Percentiles rank a stretch among this genome's conserved stretches.
phyloP scores from a whole-genome alignment of 306 rosid genomes.

The Glycine tomentella region DNA sequence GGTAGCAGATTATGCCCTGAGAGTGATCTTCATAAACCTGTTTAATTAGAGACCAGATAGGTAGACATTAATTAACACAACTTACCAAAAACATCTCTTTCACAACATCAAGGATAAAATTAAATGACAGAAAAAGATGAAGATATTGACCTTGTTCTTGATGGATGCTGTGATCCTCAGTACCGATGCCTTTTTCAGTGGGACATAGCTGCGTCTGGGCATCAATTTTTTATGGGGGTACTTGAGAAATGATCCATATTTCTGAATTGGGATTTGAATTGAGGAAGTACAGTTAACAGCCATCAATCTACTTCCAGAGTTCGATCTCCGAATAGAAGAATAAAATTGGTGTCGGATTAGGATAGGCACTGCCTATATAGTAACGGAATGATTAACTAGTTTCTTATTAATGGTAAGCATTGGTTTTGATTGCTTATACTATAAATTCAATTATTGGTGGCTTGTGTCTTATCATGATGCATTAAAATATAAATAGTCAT shows the following conservation, averaged over 20 bases:
- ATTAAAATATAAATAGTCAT: conserved; percentile 33
- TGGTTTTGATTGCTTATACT: not conserved
- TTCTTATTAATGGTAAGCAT: conserved; percentile 28
- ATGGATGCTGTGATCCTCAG: conserved; percentile 70
- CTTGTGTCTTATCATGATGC: conserved; percentile 54
- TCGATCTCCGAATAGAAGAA: not conserved
- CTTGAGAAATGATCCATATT: conserved; percentile 50
- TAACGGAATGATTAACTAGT: conserved; percentile 17
- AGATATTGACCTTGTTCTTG: conserved; percentile 66
- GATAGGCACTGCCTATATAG: conserved; percentile 22
- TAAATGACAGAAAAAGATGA: not conserved
- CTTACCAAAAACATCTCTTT: not conserved
- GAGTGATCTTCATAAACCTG: conserved; percentile 77
- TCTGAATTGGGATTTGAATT: conserved; percentile 50
- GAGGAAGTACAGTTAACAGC: conserved; percentile 55
- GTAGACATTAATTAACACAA: not conserved
- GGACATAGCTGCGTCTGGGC: conserved; percentile 50
- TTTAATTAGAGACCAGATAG: not conserved
- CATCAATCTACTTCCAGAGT: conserved; percentile 54
- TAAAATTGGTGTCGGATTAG: not conserved
- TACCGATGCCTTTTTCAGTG: conserved; percentile 41
- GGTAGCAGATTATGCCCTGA: conserved; percentile 77
- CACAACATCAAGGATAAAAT: not conserved
- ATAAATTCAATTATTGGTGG: conserved; percentile 56
- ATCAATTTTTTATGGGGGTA: conserved; percentile 48